Conservation (phyloP, 129 eudicot species). For the Pittosporum tobira region DNA sequence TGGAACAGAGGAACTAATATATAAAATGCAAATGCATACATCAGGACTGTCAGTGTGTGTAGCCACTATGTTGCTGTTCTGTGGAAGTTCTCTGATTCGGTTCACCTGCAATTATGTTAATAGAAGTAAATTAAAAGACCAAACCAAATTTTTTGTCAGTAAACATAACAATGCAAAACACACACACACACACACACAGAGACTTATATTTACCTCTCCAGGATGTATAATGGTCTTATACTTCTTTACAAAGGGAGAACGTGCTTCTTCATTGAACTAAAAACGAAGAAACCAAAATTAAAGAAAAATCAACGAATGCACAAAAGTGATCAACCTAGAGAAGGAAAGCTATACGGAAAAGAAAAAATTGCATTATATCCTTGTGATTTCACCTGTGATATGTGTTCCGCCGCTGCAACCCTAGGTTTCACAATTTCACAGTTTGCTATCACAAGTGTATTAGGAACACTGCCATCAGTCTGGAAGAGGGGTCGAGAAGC, state of each 20-base stretch:
- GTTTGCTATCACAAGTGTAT: constrained; percentile 86
- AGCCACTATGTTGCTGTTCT: constrained; percentile 91
- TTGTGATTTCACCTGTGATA: constrained; percentile 55
- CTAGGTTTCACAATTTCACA: constrained; percentile 91
- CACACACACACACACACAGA: too few relatives aligned
- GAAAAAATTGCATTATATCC: not conserved
- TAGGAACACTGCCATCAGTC: constrained; percentile 98
- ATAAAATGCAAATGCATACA: constrained; percentile 34
- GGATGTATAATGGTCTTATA: constrained; percentile 92
- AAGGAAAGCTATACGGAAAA: constrained; percentile 5
- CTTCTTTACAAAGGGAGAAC: constrained; percentile 91
- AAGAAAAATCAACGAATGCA: not conserved
- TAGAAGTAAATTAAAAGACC: not conserved
- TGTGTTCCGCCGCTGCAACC: constrained; percentile 96
- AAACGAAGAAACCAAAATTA: constrained; percentile 7
- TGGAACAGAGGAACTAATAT: too few relatives aligned
- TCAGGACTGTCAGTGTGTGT: constrained; percentile 98
- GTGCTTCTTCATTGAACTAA: constrained; percentile 91
- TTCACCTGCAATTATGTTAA: constrained; percentile 54
- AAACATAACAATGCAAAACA: not conserved
- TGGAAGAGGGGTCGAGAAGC: constrained; percentile 10
- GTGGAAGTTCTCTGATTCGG: constrained; percentile 94
- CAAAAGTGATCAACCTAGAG: not conserved
- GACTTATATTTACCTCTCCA: constrained; percentile 62
- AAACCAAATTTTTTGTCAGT: not conserved